Evolutionary conservation across 2,329 filamentous ascomycete genomes (phyloP), one percentile per base, ranked within the genome.

Genomic region (Lecanicillium sp.): DNA sequence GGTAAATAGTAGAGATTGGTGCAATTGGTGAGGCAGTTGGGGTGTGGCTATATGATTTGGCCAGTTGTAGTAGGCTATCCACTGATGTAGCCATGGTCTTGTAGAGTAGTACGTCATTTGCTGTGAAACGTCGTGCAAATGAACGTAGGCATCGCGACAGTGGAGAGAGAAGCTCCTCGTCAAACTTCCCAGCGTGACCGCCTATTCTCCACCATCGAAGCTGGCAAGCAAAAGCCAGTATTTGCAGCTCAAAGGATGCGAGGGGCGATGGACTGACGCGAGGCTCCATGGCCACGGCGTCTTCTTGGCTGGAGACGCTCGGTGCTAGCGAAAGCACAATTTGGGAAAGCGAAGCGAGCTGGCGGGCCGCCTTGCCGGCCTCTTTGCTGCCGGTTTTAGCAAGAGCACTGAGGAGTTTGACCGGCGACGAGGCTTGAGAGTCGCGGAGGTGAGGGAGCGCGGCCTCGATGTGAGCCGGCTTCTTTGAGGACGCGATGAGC

Each of bases 341-440:
- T 54, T 86, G 82, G 0, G 83, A 81, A 2, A 89, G 60, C 0
- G 72, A 74, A 42, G 88, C 84, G 15, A 90, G 67, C 52, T 88
- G 84, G 3, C 79, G 79, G 9, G 78, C 72, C 15, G 74, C 70
- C 59, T 86, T 89, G 7, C 69, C 66, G 10, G 68, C 61, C n/a
- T 77, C 72, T 14, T 74, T 67, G 3, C 67, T 59, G 47, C 63
- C 62, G 39, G 64, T 61, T 46, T 68, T 66, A 0, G 71, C 70
- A 5, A 73, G 68, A 7, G 68, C 62, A 7, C 74, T 57, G 1
- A 88, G 67, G 2, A 87, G 65, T 10, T 71, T 77, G 7, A 75
- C 63, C 0, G 83, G 83, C 0, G 84, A 86, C 1, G 73, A 76
- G 2, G 66, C 57, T 37, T 74, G 71, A 1, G 68, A 67, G 10